Evolutionary conservation across 371 early-diverging fungal genomes (phyloP).

Genomic region (Basidiobolus heterosporus): DNA sequence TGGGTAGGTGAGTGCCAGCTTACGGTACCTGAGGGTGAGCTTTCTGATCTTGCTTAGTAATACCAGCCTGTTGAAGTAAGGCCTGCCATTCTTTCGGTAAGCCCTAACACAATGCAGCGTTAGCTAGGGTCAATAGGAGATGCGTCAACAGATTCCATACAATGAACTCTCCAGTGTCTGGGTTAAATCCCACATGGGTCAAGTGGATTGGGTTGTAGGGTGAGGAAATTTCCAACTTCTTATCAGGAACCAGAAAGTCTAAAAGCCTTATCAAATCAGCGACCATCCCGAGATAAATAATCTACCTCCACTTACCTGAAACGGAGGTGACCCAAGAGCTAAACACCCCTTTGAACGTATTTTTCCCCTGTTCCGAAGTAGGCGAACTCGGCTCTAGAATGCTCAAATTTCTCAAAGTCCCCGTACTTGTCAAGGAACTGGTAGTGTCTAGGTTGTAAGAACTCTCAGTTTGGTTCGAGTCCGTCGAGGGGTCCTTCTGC

Average conservation of each 20-base stretch:
- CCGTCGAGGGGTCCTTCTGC: no score
- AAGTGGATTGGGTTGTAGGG: slow-evolving; percentile 93
- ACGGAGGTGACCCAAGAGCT: no score
- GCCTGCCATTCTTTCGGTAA: slow-evolving; percentile 88
- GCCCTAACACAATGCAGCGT: slow-evolving; percentile 32
- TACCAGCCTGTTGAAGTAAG: slow-evolving; percentile 79
- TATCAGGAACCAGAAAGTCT: slow-evolving; percentile 29
- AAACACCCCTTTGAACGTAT: no score
- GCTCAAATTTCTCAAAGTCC: no score
- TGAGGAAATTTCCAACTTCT: slow-evolving; percentile 78
- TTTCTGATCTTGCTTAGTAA: slow-evolving; percentile 84
- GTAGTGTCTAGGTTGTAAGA: no score
- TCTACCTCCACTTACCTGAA: no score
- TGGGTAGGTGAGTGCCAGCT: no score
- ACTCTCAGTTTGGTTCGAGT: no score
- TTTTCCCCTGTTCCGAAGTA: no score
- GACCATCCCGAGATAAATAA: no score
- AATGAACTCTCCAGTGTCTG: slow-evolving; percentile 82
- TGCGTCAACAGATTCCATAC: slow-evolving; percentile 16
- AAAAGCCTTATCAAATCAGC: not conserved
- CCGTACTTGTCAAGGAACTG: no score
- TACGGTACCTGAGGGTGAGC: slow-evolving; percentile 75
- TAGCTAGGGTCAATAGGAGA: not conserved
- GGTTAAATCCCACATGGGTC: slow-evolving; percentile 85
- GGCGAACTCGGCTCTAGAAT: no score